A percentile compares a stretch with the other conserved stretches of the same genome.
These are phyloP conservation scores for Lotus japonicus DNA, from an alignment of 306 rosid species.

Conservation along the genomic window DNA sequence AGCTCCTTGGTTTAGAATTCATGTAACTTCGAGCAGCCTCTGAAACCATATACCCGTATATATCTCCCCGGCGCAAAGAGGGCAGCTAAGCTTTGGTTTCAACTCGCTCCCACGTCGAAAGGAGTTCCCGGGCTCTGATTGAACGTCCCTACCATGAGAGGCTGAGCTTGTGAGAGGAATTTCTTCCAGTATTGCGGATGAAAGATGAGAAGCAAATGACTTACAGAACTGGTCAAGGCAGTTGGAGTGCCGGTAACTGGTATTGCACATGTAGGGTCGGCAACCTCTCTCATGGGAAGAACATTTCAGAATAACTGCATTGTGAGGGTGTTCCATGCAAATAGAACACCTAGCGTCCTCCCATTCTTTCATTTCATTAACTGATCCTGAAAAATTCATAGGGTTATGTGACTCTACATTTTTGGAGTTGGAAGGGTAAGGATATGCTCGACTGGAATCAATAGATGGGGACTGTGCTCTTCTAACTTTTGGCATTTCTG, in stretches of 20 bases:
- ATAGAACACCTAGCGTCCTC: constrained; percentile 72
- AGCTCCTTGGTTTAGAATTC: constrained; percentile 60
- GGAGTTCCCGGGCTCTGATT: constrained; percentile 27
- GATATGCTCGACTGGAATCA: constrained; percentile 38
- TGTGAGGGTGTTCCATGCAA: constrained; percentile 84
- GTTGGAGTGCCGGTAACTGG: constrained; percentile 78
- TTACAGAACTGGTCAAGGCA: constrained; percentile 83
- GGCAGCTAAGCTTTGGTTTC: constrained; percentile 49
- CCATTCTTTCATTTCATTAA: constrained; percentile 52
- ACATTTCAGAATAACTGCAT: constrained; percentile 66
- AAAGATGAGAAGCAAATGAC: constrained; percentile 46
- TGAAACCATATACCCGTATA: constrained; percentile 58
- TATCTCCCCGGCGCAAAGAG: constrained; percentile 81
- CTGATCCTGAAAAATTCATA: constrained; percentile 31
- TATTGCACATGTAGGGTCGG: constrained; percentile 76
- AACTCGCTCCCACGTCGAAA: constrained; percentile 28
- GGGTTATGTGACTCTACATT: constrained; percentile 25
- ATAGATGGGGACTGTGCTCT: constrained; percentile 42
- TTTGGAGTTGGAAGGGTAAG: constrained; percentile 41
- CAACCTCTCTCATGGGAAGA: constrained; percentile 71
- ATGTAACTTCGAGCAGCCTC: constrained; percentile 57
- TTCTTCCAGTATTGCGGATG: constrained; percentile 43
- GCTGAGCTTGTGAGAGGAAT: constrained; percentile 40
- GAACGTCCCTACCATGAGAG: constrained; percentile 34
- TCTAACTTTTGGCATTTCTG: constrained; percentile 65